phyloP scores from a whole-genome alignment of 306 rosid species.

The Vigna nakashimae region DNA sequence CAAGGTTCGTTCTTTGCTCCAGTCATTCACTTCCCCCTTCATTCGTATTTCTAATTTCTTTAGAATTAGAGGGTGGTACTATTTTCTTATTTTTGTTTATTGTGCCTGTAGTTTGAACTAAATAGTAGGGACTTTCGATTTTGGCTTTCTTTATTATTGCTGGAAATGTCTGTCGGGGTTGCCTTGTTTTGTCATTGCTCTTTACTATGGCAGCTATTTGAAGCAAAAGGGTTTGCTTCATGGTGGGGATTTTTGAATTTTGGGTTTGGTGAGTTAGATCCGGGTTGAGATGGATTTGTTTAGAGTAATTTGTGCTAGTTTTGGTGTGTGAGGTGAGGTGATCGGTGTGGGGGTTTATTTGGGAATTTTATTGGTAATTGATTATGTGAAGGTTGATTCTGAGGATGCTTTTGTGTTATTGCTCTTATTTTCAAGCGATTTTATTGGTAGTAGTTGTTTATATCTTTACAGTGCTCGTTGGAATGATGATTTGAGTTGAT shows the following conservation, averaged over 20 bases:
- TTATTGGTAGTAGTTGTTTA: not conserved
- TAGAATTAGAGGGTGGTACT: not conserved
- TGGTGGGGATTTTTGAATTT: constrained; percentile 1
- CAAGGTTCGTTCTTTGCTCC: constrained; percentile 61
- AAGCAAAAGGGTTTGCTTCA: constrained; percentile 18
- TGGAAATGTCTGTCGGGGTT: not conserved
- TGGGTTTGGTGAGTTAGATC: constrained; percentile 31
- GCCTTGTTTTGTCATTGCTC: not conserved
- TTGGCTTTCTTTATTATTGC: not conserved
- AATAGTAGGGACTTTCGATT: not conserved
- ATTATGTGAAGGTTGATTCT: not conserved
- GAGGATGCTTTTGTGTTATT: constrained; percentile 3
- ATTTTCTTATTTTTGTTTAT: not conserved
- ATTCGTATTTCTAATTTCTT: not conserved
- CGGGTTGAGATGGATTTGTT: not conserved
- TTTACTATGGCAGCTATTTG: not conserved
- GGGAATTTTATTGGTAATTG: constrained; percentile 19
- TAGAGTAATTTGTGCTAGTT: constrained; percentile 14
- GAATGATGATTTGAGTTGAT: not conserved
- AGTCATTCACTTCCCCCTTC: not conserved
- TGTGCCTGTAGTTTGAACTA: not conserved
- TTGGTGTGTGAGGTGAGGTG: not conserved
- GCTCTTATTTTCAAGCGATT: not conserved
- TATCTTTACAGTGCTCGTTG: not conserved
- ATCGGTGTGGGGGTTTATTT: constrained; percentile 30